Percentiles rank a stretch among this genome's conserved stretches.
Evolutionary conservation across 208 protist genomes (phyloP).

Genomic region (Trypanosoma congolense): DNA sequence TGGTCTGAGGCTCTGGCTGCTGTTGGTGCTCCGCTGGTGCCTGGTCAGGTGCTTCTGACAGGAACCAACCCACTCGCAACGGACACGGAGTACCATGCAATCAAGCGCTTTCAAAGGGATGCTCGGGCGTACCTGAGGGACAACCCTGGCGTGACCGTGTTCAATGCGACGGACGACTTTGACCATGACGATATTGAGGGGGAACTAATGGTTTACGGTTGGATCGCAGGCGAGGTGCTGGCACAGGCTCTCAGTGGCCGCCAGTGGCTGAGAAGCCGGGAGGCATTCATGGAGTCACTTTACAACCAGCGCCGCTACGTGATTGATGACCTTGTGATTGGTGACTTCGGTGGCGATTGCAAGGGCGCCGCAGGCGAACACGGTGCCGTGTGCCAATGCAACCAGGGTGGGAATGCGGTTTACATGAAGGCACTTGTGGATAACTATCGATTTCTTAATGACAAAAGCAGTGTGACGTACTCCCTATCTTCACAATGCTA

Average conservation of each 20-base stretch:
- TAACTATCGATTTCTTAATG: not conserved
- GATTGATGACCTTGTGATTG: constrained; percentile 23
- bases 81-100: not conserved
- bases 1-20: not conserved
- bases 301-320: constrained; percentile 23
- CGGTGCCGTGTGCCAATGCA: constrained; percentile 18
- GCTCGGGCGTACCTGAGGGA: not conserved
- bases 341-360: constrained; percentile 21
- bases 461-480: not conserved
- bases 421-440: constrained; percentile 17
- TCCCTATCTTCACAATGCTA: not conserved
- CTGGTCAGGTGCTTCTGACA: not conserved
- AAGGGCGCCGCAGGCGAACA: not conserved
- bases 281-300: constrained; percentile 18
- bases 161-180: constrained; percentile 10
- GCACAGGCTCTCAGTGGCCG: constrained; percentile 15
- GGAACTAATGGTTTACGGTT: constrained; percentile 36
- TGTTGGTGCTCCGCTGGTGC: not conserved
- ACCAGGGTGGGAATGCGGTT: constrained; percentile 19
- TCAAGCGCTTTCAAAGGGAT: not conserved
- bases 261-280: constrained; percentile 2
- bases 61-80: constrained; percentile 1
- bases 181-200: constrained; percentile 13
- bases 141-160: not conserved
- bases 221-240: constrained; percentile 32